Conservation (phyloP, 2,329 filamentous ascomycete genomes). For the Botryotinia narcissicola region DNA sequence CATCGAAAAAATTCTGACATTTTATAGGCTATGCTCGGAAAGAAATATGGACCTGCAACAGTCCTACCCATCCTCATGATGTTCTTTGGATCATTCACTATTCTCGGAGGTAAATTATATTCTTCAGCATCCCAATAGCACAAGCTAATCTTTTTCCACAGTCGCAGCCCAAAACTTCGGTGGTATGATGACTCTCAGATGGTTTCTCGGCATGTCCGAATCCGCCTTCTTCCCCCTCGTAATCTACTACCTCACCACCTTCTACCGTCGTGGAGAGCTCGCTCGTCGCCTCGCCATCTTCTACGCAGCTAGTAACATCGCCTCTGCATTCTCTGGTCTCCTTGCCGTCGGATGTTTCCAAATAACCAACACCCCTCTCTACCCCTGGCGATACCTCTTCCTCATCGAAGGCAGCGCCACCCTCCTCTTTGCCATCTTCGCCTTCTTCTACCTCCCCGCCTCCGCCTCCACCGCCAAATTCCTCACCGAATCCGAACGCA, state of each 20-base stretch:
- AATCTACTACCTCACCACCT: slow-evolving; percentile 56
- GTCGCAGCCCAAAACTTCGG: slow-evolving; percentile 57
- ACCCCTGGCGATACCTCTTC: slow-evolving; percentile 53
- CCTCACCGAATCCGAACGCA: slow-evolving; percentile 37
- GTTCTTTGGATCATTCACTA: slow-evolving; percentile 62
- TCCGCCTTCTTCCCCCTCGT: slow-evolving; percentile 68
- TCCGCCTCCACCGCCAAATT: slow-evolving; percentile 36
- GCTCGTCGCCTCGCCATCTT: slow-evolving; percentile 69
- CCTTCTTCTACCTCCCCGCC: slow-evolving; percentile 40
- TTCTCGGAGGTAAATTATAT: slow-evolving; percentile 39
- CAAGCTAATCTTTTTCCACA: background rate
- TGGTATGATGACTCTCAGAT: slow-evolving; percentile 64
- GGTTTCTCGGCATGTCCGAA: slow-evolving; percentile 64
- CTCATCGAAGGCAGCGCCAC: slow-evolving; percentile 43
- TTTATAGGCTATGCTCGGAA: slow-evolving; percentile 55
- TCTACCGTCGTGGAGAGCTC: slow-evolving; percentile 70
- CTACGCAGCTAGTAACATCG: slow-evolving; percentile 44
- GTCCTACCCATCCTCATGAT: slow-evolving; percentile 69
- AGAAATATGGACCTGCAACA: slow-evolving; percentile 62
- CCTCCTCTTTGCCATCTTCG: slow-evolving; percentile 37
- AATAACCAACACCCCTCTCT: slow-evolving; percentile 48
- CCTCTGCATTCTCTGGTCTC: slow-evolving; percentile 50
- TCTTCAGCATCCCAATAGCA: background rate
- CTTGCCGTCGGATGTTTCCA: slow-evolving; percentile 48
- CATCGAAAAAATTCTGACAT: slow-evolving; percentile 11